These are phyloP conservation scores for Clitopilus hobsonii DNA, from an alignment of 768 basidiomycete species.

Conservation along the genomic window DNA sequence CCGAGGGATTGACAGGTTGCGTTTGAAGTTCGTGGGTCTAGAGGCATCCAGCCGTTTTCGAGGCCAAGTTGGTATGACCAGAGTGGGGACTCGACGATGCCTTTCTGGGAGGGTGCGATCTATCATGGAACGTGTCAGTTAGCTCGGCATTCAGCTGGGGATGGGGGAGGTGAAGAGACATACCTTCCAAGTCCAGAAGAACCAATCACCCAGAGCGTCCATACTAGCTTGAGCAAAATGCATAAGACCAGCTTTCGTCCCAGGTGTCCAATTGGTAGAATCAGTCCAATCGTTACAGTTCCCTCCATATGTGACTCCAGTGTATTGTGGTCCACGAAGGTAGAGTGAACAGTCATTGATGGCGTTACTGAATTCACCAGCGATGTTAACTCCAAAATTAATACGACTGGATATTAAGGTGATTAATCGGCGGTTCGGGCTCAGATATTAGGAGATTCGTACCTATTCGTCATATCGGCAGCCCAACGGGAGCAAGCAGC, in stretches of 20 bases:
- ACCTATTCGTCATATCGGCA: slow-evolving; percentile 44
- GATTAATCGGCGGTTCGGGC: slow-evolving; percentile 36
- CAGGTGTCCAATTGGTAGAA: slow-evolving; percentile 44
- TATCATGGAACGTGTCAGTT: slow-evolving; percentile 2
- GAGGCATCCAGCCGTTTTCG: slow-evolving; percentile 72
- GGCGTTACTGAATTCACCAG: slow-evolving; percentile 81
- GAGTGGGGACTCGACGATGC: slow-evolving; percentile 28
- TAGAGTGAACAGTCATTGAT: slow-evolving; percentile 74
- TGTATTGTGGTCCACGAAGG: slow-evolving; percentile 19
- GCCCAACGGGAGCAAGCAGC: slow-evolving; percentile 60
- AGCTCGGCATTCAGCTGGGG: slow-evolving; percentile 40
- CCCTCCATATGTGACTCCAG: not conserved
- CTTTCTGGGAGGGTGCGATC: slow-evolving; percentile 42
- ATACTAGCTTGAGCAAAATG: slow-evolving; percentile 75
- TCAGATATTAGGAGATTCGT: not conserved
- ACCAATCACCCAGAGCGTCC: slow-evolving; percentile 90
- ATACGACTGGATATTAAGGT: slow-evolving; percentile 28
- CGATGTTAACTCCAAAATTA: slow-evolving; percentile 72
- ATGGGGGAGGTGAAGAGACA: slow-evolving; percentile 71
- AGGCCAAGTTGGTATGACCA: slow-evolving; percentile 46
- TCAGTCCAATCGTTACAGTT: slow-evolving; percentile 23
- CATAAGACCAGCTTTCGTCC: slow-evolving; percentile 51
- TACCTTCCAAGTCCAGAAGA: slow-evolving; percentile 98
- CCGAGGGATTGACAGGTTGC: slow-evolving; percentile 60
- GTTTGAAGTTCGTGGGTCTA: slow-evolving; percentile 56